Conservation (phyloP, 1,139 yeast species). For the Scheffersomyces titani region DNA sequence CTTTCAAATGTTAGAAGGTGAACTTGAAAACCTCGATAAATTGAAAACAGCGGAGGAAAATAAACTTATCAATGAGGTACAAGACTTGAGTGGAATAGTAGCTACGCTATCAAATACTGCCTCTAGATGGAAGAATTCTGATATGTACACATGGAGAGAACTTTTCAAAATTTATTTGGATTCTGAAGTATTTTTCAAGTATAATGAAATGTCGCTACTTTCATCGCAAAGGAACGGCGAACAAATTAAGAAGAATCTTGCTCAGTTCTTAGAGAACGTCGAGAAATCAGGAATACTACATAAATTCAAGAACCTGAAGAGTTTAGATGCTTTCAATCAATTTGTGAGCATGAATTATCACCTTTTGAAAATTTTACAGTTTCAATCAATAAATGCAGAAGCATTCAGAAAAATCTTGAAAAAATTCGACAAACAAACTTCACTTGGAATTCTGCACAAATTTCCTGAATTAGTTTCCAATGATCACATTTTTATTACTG, state of each 20-base stretch:
- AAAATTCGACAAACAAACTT: conserved; percentile 74
- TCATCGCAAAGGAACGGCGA: conserved; percentile 42
- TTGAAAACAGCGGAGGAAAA: conserved; percentile 48
- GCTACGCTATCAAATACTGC: conserved; percentile 33
- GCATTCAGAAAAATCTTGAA: conserved; percentile 70
- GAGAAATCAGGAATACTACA: conserved; percentile 40
- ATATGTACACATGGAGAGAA: conserved; percentile 72
- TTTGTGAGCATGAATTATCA: conserved; percentile 57
- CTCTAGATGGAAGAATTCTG: conserved; percentile 41
- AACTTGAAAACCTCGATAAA: conserved; percentile 50
- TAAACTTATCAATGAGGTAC: conserved; percentile 45
- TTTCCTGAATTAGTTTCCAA: conserved; percentile 49
- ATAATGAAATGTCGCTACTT: conserved; percentile 44
- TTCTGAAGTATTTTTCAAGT: conserved; percentile 63
- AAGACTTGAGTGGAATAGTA: conserved; percentile 40
- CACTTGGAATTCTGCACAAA: conserved; percentile 48
- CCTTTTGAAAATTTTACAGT: conserved; percentile 58
- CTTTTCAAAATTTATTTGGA: conserved; percentile 66
- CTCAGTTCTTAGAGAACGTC: conserved; percentile 45
- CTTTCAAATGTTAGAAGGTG: conserved; percentile 59
- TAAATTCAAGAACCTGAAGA: conserved; percentile 50
- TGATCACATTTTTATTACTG: conserved; percentile 47
- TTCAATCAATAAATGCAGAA: conserved; percentile 60
- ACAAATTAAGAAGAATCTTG: conserved; percentile 42
- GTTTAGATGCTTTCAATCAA: conserved; percentile 46